Conservation (phyloP, 2,329 filamentous ascomycete genomes). For the Nothophaeocryptopus gaeumannii region DNA sequence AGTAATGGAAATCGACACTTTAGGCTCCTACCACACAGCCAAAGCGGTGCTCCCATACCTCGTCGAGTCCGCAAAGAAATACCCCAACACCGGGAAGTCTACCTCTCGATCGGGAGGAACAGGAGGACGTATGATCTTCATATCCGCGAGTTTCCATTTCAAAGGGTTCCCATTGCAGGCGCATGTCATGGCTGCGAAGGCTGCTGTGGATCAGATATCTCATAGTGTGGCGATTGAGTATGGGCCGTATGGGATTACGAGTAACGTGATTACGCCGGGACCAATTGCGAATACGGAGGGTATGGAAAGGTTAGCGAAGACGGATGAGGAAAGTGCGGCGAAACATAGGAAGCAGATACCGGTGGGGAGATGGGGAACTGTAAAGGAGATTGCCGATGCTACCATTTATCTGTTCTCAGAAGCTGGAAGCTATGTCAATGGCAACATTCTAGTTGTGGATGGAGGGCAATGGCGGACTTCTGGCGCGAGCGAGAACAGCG, state of each 20-base stretch:
- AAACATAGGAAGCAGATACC: slow-evolving; percentile 55
- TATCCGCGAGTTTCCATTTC: slow-evolving; percentile 90
- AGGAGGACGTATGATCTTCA: slow-evolving; percentile 81
- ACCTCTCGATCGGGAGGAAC: slow-evolving; percentile 40
- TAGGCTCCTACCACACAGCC: slow-evolving; percentile 91
- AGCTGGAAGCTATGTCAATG: slow-evolving; percentile 81
- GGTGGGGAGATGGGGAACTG: slow-evolving; percentile 69
- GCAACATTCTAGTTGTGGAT: slow-evolving; percentile 70
- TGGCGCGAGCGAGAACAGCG: slow-evolving; percentile 36
- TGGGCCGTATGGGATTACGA: slow-evolving; percentile 79
- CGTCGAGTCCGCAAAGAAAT: slow-evolving; percentile 65
- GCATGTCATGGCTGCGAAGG: slow-evolving; percentile 89
- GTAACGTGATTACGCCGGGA: slow-evolving; percentile 85
- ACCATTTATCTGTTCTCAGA: slow-evolving; percentile 87
- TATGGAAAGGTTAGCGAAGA: slow-evolving; percentile 44
- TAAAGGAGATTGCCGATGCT: slow-evolving; percentile 88
- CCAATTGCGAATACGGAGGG: slow-evolving; percentile 79
- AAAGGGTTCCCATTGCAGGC: slow-evolving; percentile 79
- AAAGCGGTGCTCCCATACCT: slow-evolving; percentile 87
- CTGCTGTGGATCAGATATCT: slow-evolving; percentile 81
- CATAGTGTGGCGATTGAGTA: slow-evolving; percentile 81
- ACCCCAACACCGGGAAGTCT: slow-evolving; percentile 57
- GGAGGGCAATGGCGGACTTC: slow-evolving; percentile 52
- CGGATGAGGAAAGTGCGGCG: slow-evolving; percentile 30
- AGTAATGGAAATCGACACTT: slow-evolving; percentile 92